Evolutionary conservation across 495 filamentous ascomycete species (phyloP).

Genomic region (Penicillium subrubescens): DNA sequence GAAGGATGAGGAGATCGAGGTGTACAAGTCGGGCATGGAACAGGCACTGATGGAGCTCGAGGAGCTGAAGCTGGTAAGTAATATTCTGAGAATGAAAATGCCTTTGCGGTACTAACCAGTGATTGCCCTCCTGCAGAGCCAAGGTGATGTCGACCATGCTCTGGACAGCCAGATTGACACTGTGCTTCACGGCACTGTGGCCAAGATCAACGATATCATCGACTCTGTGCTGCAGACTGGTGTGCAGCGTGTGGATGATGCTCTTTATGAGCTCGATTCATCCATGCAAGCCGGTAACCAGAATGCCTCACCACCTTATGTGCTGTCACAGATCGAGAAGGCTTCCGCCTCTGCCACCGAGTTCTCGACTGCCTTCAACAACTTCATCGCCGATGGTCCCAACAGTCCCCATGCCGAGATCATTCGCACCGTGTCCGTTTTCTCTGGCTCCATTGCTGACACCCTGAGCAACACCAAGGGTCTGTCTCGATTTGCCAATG

Average conservation of each 20-base stretch:
- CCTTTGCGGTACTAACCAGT: background rate
- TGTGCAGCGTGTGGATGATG: constrained; percentile 93
- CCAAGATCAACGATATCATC: constrained; percentile 96
- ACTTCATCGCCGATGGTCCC: constrained; percentile 94
- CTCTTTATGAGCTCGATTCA: constrained; percentile 94
- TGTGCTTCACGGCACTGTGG: constrained; percentile 77
- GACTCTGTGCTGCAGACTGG: constrained; percentile 94
- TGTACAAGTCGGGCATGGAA: constrained; percentile 96
- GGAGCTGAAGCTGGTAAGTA: constrained; percentile 64
- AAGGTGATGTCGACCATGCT: constrained; percentile 77
- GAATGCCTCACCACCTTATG: constrained; percentile 93
- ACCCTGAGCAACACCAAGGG: constrained; percentile 96
- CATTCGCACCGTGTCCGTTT: constrained; percentile 88
- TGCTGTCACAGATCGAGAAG: constrained; percentile 95
- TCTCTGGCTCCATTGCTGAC: constrained; percentile 87
- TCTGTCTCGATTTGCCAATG: constrained; percentile 87
- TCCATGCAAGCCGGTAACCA: constrained; percentile 98
- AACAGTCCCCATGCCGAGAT: constrained; percentile 89
- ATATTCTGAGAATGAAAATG: background rate
- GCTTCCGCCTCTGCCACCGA: constrained; percentile 92
- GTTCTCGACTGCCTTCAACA: constrained; percentile 96
- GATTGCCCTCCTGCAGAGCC: constrained; percentile 37
- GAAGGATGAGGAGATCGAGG: constrained; percentile 96
- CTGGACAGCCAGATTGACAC: constrained; percentile 90
- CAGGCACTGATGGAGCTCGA: constrained; percentile 89